Evolutionary conservation across 768 basidiomycete genomes (phyloP), one percentile per base, ranked within the genome.

Genomic region (Lentinula sp.): DNA sequence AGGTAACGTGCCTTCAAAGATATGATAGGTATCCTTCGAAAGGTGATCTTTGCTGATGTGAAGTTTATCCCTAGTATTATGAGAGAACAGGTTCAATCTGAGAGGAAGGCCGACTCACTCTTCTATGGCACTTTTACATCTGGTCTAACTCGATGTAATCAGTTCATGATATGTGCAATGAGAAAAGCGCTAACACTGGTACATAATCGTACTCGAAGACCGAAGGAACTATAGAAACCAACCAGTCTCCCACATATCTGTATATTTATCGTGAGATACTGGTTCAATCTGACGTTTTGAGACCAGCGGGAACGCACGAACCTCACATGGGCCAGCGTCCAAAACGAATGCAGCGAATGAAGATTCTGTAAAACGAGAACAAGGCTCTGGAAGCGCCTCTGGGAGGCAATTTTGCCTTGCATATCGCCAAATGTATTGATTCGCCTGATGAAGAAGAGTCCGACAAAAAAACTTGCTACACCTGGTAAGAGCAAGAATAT

Each of bases 321-420:
- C 84, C 68, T 80, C 80, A 64, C 89, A 91, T 2, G 62, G 16
- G 0, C 86, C 86, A 0, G 70, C 69, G 64, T 83, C 82, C 61
- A 87, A 90, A 23, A 89, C 62, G 59, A 88, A 81, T 0, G 86
- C 81, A n/a, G 84, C 85, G 68, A 84, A 88, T 0, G 80, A 74
- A 0, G 82, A 66, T 65, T 91, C 89, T 4, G 76, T 80, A 67
- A 63, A 51, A 9, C 31, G 40, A 7, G 37, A 16, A 32, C 49
- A 51, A 2, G 79, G 82, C 5, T 77, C 75, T 0, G 81, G 84
- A 9, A 84, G 70, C 5, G 75, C 66, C 1, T 7, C 16, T 0
- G 75, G 75, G 6, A 52, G 18, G 63, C 70, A 78, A 5, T 70
- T 64, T 31, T 73, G 63, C 23, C 89, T 78, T 35, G 79, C 79